Evolutionary conservation across 1,284 basidiomycete species (phyloP), one percentile per base, ranked within the genome.

Genomic region (Dichomitus squalens): DNA sequence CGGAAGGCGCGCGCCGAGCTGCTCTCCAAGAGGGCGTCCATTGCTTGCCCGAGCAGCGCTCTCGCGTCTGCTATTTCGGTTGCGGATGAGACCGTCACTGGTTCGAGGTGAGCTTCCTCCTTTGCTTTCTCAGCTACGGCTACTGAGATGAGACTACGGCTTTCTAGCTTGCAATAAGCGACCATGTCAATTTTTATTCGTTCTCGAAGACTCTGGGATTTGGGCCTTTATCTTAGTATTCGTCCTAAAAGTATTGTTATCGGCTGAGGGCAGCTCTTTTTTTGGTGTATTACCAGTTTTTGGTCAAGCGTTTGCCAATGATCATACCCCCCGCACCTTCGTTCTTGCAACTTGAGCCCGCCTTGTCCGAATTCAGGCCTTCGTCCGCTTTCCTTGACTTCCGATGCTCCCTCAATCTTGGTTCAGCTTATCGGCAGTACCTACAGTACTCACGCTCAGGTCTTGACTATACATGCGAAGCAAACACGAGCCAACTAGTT

Each of bases 291-390:
- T 52, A 57, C 60, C 52, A 54, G 39, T 33, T 49, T 46, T 33
- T 43, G 57, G 52, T 62, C 60, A 49, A 52, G 18, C n/a, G 27
- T 52, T 48, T 51, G 23, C 50, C 35, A 56, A 57, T 54, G 60
- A 57, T 62, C 60, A 59, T 60, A 44, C 59, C 35, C 57, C 29
- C 57, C 54, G 52, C 57, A 38, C 54, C n/a, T 46, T 21, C 31
- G 35, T 29, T 41, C 38, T 27, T 23, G 25, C 11, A 5, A 5
- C 29, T 6, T 31, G 29, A 11, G 29, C 29, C n/a, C n/a, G n/a
- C n/a, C n/a, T n/a, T n/a, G n/a, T n/a, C n/a, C n/a, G n/a, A n/a
- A n/a, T n/a, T n/a, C n/a, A n/a, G n/a, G n/a, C n/a, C n/a, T n/a
- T n/a, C n/a, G n/a, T n/a, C n/a, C n/a, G n/a, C n/a, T n/a, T n/a